These are phyloP conservation scores for Barnettozyma sucrosica DNA, from an alignment of 805 yeast genomes.

Conservation along the genomic window DNA sequence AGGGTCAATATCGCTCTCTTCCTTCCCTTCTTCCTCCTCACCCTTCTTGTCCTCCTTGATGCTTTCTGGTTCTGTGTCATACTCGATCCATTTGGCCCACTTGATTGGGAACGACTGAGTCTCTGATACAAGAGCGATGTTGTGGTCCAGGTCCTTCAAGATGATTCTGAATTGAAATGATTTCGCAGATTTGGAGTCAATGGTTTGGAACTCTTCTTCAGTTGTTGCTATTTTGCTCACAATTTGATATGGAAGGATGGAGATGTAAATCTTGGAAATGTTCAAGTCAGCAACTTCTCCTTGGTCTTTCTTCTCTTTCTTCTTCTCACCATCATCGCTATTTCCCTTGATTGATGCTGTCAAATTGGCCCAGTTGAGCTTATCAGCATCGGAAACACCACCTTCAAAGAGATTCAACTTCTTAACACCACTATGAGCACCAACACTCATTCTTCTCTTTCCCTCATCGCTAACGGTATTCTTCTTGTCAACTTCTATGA, in stretches of 20 bases:
- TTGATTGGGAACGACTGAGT: slow-evolving; percentile 87
- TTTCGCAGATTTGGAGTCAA: slow-evolving; percentile 35
- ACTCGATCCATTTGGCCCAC: slow-evolving; percentile 90
- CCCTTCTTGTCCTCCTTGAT: slow-evolving; percentile 14
- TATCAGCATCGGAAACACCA: slow-evolving; percentile 76
- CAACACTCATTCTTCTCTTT: slow-evolving; percentile 12
- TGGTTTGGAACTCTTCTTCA: slow-evolving; percentile 25
- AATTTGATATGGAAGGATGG: slow-evolving; percentile 55
- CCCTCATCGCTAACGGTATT: slow-evolving; percentile 29
- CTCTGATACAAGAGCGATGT: slow-evolving; percentile 63
- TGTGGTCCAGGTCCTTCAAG: slow-evolving; percentile 73
- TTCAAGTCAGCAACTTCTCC: slow-evolving; percentile 4
- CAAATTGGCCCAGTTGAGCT: slow-evolving; percentile 80
- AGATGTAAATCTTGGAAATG: slow-evolving; percentile 59
- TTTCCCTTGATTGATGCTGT: slow-evolving; percentile 58
- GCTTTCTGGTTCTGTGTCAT: slow-evolving; percentile 15
- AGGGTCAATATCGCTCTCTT: slow-evolving; percentile 60
- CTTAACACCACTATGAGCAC: slow-evolving; percentile 20
- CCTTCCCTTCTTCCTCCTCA: slow-evolving; percentile 18
- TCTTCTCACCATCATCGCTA: slow-evolving; percentile 16
- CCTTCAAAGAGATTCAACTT: slow-evolving; percentile 72
- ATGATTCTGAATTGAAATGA: slow-evolving; percentile 73
- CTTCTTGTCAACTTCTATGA: slow-evolving; percentile 51
- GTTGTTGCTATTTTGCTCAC: slow-evolving; percentile 19
- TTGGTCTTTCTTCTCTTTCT: slow-evolving; percentile 19